phyloP scores from a whole-genome alignment of 495 filamentous ascomycete genomes.

The Penicillium steckii region DNA sequence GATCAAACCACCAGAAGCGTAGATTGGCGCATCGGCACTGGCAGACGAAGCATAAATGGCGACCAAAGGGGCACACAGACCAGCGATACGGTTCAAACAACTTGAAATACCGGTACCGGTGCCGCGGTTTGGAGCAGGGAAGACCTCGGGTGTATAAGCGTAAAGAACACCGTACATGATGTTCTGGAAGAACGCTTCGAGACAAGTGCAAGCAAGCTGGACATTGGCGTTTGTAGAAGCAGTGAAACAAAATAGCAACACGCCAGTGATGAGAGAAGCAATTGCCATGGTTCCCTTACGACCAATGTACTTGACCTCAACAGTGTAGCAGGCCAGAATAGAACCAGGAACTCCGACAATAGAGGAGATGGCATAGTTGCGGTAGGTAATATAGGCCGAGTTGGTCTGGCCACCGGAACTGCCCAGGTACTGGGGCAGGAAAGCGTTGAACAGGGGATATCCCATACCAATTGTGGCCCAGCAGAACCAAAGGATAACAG shows the following conservation, averaged over 20 bases:
- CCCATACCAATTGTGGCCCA: slow-evolving; percentile 59
- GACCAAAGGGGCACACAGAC: slow-evolving; percentile 58
- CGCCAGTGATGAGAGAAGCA: slow-evolving; percentile 51
- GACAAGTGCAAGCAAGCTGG: slow-evolving; percentile 51
- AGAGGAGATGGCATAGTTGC: slow-evolving; percentile 60
- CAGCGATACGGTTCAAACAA: slow-evolving; percentile 56
- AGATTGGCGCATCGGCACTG: slow-evolving; percentile 50
- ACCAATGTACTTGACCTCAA: slow-evolving; percentile 58
- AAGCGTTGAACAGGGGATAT: slow-evolving; percentile 59
- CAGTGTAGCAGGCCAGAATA: slow-evolving; percentile 53
- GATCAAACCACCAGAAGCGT: slow-evolving; percentile 51
- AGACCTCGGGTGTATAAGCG: slow-evolving; percentile 61
- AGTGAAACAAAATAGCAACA: slow-evolving; percentile 62
- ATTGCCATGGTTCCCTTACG: slow-evolving; percentile 59
- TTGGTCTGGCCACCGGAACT: slow-evolving; percentile 36
- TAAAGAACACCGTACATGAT: slow-evolving; percentile 65
- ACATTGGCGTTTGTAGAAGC: slow-evolving; percentile 43
- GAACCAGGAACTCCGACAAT: slow-evolving; percentile 58
- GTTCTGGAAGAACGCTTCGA: slow-evolving; percentile 62
- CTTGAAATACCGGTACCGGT: slow-evolving; percentile 58
- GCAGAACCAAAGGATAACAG: slow-evolving; percentile 54
- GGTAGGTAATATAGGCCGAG: slow-evolving; percentile 51
- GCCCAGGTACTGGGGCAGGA: slow-evolving; percentile 57
- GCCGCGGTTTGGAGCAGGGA: slow-evolving; percentile 57
- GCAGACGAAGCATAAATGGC: slow-evolving; percentile 46